Base-by-base conservation (phyloP, 202 grass and related monocot genomes). In the Alloteropsis angusta region DNA sequence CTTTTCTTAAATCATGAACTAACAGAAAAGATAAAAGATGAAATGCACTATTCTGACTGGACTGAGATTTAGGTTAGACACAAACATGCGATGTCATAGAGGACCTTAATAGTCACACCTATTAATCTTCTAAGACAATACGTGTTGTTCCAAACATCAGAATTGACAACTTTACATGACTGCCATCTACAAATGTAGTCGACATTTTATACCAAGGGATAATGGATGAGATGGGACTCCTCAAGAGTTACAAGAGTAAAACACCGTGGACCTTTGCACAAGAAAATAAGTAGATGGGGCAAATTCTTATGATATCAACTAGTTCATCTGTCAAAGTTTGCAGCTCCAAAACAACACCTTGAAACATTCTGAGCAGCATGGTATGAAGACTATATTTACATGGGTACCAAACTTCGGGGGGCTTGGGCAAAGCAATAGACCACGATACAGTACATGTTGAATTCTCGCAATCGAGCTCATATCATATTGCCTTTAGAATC, bases 361-460 rank as follows among this genome's bases (percentile, higher is more conserved):
- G 7, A 25, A 68, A 68, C 42, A 59, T 49, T 49, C 39, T 25
- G 32, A 71, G 30, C 53, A 42, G 7, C 15, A 18, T 37, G 14
- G 10, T 58, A 25, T 25, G 10, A 43, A 13, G 1, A 60, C 47
- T 69, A 80, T 61, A 86, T 72, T 65, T 80, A 73, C 75, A 85
- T 19, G 45, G 30, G 47, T 22, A 50, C 50, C 0, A 34, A 58
- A 32, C 41, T 39, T 35, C 6, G 0, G 0, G 5, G 16, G 47
- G n/a, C 14, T 54, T 50, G 30, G 60, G 68, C 7, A 56, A 48
- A 80, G 65, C 4, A 28, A 43, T 54, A 16, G 14, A 71, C 50
- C 7, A 46, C 0, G 8, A 9, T 26, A 49, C n/a, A 30, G 6
- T 39, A 23, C 11, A 25, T 5, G 26, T 44, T 60, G 43, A 45